These are phyloP conservation scores for Picochlorum sp. DNA, from an alignment of 139 green algal species.

Conservation along the genomic window DNA sequence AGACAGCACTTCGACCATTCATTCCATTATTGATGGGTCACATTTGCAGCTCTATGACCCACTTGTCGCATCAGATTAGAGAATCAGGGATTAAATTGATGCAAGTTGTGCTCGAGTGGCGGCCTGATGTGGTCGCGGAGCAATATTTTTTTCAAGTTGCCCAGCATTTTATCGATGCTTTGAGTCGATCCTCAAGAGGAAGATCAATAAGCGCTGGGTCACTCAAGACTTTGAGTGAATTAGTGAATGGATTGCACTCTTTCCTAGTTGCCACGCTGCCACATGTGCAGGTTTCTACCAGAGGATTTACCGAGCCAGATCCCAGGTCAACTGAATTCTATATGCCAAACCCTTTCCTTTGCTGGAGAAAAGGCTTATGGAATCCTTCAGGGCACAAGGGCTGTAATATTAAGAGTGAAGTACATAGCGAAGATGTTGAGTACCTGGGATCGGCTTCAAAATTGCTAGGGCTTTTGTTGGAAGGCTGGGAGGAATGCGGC, in stretches of 20 bases:
- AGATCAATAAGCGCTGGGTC: slow-evolving; percentile 44
- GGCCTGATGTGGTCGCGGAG: slow-evolving; percentile 29
- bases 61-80: slow-evolving; percentile 23
- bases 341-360: no score
- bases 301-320: not conserved
- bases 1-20: slow-evolving; percentile 49
- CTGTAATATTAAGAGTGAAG: not conserved
- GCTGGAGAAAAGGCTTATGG: no score
- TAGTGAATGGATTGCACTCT: slow-evolving; percentile 3
- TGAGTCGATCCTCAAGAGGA: slow-evolving; percentile 31
- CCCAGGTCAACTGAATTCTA: not conserved
- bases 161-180: slow-evolving; percentile 46
- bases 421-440: not conserved
- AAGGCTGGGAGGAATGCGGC: not conserved
- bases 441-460: not conserved
- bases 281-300: not conserved
- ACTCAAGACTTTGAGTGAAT: slow-evolving; percentile 28
- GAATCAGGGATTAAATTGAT: slow-evolving; percentile 47
- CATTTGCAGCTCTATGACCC: slow-evolving; percentile 56
- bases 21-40: slow-evolving; percentile 72
- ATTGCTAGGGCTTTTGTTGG: not conserved
- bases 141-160: slow-evolving; percentile 33
- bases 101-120: slow-evolving; percentile 48
- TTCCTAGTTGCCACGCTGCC: slow-evolving; percentile 7
- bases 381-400: no score